Evolutionary conservation across 352 stramenopile species (phyloP), one percentile per base, ranked within the genome.

Genomic region (Globisporangium alternatum): DNA sequence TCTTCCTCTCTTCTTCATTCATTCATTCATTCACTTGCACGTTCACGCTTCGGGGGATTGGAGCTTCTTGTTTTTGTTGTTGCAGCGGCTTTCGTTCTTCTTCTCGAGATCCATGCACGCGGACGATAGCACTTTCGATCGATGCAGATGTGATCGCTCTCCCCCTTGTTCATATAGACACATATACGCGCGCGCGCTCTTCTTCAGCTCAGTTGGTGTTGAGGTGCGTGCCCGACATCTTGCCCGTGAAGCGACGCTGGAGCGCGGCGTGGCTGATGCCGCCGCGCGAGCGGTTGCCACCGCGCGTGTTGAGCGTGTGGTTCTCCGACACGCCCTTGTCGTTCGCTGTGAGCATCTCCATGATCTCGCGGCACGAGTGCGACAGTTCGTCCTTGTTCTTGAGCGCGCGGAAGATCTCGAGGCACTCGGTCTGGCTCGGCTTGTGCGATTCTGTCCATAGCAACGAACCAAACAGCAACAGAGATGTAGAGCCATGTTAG

Each of bases 341-440:
- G 19, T 81, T 78, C 59, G 78, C 74, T 37, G 77, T 85, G 28
- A 91, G 65, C 70, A 77, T 80, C 56, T 90, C 68, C 72, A 93
- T 88, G 60, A 91, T 81, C 55, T 91, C 79, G 65, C 89, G 89
- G 72, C 84, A 93, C 22, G 72, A 78, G 49, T 60, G 65, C 48
- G 80, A 81, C 17, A 93, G 74, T 64, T 93, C 81, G 66, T 93
- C 84, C 74, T 91, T 91, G 70, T 91, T 91, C 69, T 90, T 91
- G 10, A 90, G 71, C 33, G 69, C 69, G 59, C 78, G 79, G 66
- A 90, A 93, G 33, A 87, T 68, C 57, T 90, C 78, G n/a, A 90
- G 65, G 65, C 84, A 93, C 68, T 91, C 77, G 17, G 56, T 64
- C 67, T 81, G 80, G 52, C 57, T 80, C 17, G 63, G 67, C 19